These are phyloP conservation scores for Eucalyptus coolabah DNA, from an alignment of 345 rosid genomes.

Conservation along the genomic window DNA sequence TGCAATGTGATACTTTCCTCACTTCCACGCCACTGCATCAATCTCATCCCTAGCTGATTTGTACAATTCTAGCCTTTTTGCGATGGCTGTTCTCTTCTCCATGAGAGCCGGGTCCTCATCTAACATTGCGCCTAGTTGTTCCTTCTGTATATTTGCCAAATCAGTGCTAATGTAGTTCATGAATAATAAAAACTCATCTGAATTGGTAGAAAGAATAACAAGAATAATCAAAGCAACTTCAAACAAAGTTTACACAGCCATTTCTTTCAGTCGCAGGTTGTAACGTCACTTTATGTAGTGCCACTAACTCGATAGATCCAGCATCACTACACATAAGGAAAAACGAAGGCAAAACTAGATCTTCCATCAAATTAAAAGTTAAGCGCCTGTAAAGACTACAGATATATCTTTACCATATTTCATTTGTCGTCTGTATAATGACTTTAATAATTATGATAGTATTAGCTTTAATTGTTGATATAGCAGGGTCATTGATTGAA, in stretches of 20 bases:
- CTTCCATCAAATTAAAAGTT: not conserved
- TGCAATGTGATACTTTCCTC: not conserved
- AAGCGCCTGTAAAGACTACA: not conserved
- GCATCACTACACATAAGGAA: not conserved
- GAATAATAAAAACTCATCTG: not conserved
- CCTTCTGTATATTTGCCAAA: slow-evolving; percentile 41
- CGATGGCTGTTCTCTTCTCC: slow-evolving; percentile 66
- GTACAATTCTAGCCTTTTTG: slow-evolving; percentile 89
- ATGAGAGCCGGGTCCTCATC: slow-evolving; percentile 97
- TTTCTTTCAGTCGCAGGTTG: not conserved
- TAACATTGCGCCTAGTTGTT: slow-evolving; percentile 82
- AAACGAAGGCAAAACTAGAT: not conserved
- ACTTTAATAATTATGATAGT: not conserved
- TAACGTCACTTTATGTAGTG: not conserved
- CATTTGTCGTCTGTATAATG: not conserved
- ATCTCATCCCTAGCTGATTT: slow-evolving; percentile 96
- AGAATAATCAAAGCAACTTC: not conserved
- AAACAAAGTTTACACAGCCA: not conserved
- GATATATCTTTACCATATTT: not conserved
- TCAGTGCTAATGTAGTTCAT: not conserved
- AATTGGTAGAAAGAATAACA: not conserved
- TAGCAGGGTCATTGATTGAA: not conserved
- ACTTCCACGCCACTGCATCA: slow-evolving; percentile 93
- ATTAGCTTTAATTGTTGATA: not conserved
- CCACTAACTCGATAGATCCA: not conserved